Evolutionary conservation across 352 stramenopile genomes (phyloP).

Genomic region (Globisporangium cystogenes): DNA sequence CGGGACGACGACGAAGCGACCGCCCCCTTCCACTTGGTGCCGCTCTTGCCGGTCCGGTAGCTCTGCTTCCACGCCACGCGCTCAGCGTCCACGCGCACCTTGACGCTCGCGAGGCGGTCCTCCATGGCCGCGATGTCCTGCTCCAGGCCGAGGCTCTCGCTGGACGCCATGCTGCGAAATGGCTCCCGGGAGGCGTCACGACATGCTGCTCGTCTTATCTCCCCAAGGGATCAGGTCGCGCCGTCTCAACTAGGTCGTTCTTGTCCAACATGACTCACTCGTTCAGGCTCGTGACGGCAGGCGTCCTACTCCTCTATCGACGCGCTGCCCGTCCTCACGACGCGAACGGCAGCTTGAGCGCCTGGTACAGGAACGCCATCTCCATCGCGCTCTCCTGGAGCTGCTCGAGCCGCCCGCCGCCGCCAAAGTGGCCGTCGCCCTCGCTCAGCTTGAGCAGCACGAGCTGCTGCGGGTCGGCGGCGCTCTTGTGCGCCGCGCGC

Average conservation of each 20-base stretch:
- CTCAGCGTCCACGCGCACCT: slow-evolving; percentile 48
- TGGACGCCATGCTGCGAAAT: slow-evolving; percentile 31
- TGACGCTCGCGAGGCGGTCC: slow-evolving; percentile 42
- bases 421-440: slow-evolving; percentile 79
- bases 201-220: no score
- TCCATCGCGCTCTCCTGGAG: slow-evolving; percentile 76
- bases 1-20: slow-evolving; percentile 5
- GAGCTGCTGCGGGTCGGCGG: slow-evolving; percentile 15
- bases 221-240: no score
- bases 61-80: slow-evolving; percentile 45
- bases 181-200: no score
- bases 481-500: slow-evolving; percentile 6
- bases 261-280: no score
- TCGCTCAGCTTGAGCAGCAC: slow-evolving; percentile 72
- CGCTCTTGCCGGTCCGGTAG: slow-evolving; percentile 36
- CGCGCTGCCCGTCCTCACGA: slow-evolving; percentile 1
- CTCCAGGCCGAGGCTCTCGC: slow-evolving; percentile 38
- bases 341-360: slow-evolving; percentile 42
- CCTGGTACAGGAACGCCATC: slow-evolving; percentile 79
- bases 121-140: slow-evolving; percentile 59
- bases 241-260: no score
- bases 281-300: no score
- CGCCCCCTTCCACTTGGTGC: slow-evolving; percentile 64
- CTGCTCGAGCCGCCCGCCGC: slow-evolving; percentile 68
- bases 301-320: no score